phyloP scores from a whole-genome alignment of 2,329 filamentous ascomycete genomes.

The Trichoderma aggressivum region DNA sequence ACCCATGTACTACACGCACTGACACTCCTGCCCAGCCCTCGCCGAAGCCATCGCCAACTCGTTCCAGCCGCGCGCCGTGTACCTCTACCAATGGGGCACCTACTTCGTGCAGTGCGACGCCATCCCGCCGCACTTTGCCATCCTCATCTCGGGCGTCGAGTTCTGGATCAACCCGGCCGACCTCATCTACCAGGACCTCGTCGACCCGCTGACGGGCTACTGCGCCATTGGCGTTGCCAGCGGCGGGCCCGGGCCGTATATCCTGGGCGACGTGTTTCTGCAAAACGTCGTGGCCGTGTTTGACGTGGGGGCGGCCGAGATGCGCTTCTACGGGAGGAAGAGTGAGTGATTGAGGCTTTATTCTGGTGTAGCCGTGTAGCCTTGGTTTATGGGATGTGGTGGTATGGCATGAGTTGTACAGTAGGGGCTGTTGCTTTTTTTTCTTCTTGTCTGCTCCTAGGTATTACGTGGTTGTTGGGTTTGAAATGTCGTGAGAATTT shows the following conservation, averaged over 20 bases:
- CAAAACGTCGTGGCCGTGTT: conserved; percentile 50
- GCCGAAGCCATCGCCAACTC: conserved; percentile 46
- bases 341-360: background rate
- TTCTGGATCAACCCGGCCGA: conserved; percentile 49
- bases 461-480: background rate
- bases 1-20: background rate
- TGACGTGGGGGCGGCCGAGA: conserved; percentile 44
- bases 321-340: conserved; percentile 41
- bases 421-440: background rate
- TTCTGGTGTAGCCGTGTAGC: background rate
- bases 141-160: conserved; percentile 42
- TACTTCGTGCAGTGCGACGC: conserved; percentile 51
- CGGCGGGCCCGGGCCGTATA: conserved; percentile 45
- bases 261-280: conserved; percentile 49
- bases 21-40: conserved; percentile 33
- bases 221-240: conserved; percentile 48
- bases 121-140: conserved; percentile 42
- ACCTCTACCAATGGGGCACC: conserved; percentile 44
- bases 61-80: conserved; percentile 47
- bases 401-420: background rate
- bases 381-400: background rate
- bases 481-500: background rate
- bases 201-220: conserved; percentile 44
- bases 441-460: background rate
- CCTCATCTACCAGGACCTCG: conserved; percentile 43